Evolutionary conservation across 2,329 filamentous ascomycete genomes (phyloP).

Genomic region (Knoxdaviesia proteae): DNA sequence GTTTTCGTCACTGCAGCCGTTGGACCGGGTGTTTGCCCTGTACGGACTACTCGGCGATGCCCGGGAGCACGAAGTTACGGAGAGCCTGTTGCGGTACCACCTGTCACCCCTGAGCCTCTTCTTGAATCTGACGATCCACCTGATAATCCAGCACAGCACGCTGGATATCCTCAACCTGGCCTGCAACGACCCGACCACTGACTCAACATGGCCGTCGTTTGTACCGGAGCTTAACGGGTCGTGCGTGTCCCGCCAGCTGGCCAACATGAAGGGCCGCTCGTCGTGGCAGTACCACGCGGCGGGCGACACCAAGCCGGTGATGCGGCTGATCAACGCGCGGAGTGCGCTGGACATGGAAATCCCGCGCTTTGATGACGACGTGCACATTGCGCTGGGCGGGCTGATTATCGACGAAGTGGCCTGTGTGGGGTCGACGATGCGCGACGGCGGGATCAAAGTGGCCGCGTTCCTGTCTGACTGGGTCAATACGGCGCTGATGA

Average conservation of each 20-base stretch:
- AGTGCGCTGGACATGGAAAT: slow-evolving; percentile 1
- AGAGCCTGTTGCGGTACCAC: no score
- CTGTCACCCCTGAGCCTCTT: no score
- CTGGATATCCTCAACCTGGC: background rate
- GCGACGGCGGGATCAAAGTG: no score
- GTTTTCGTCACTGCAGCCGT: no score
- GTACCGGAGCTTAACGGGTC: slow-evolving; percentile 2
- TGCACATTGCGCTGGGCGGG: slow-evolving; percentile 3
- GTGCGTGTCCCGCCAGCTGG: slow-evolving; percentile 2
- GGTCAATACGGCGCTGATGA: no score
- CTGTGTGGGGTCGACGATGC: background rate
- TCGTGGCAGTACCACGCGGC: slow-evolving; percentile 4
- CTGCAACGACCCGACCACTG: slow-evolving; percentile 1
- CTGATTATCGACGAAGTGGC: slow-evolving; percentile 3
- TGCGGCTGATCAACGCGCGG: slow-evolving; percentile 2
- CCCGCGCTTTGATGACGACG: slow-evolving; percentile 4
- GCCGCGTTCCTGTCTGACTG: no score
- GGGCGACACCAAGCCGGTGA: slow-evolving; percentile 2
- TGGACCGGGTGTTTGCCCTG: no score
- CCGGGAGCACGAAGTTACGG: no score
- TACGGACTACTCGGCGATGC: no score
- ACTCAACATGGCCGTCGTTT: slow-evolving; percentile 4
- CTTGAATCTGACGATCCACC: no score
- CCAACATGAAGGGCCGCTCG: slow-evolving; percentile 1
- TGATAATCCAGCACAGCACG: no score